Base-by-base conservation (phyloP, 1,284 basidiomycete genomes). In the Ustilago cynodontis region DNA sequence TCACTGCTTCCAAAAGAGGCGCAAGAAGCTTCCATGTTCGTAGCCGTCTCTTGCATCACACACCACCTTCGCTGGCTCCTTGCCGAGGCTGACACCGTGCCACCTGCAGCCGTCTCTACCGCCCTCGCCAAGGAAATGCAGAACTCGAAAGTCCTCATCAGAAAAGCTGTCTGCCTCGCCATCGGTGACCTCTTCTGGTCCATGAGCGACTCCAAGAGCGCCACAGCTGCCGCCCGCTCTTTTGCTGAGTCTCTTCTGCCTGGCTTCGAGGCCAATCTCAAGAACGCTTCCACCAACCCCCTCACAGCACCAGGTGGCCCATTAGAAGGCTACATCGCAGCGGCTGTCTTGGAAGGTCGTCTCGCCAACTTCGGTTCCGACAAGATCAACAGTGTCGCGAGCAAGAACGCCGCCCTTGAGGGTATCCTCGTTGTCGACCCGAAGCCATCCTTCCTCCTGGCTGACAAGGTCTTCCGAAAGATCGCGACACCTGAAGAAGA, bases 361-460 rank as follows among this genome's bases (percentile, higher is more conserved):
- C 63, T 79, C 37, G 47, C 66, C 22, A 11, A 18, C 29, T 69
- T 77, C 51, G 70, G 60, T 14, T 67, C 68, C 18, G 62, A 65
- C 54, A 82, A 82, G 62, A 70, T 77, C 39, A 54, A 67, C n/a
- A 37, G 39, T 20, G 54, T 67, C 9, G 28, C 76, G n/a, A 49
- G 59, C 35, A 72, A 75, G 28, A 74, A 78, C 24, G 76, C 71
- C 18, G 67, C 65, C 8, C 56, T 80, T 24, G 65, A 78, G 26
- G 65, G 64, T 22, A 71, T 85, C 18, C 49, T 81, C 14, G 63
- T 69, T 10, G 59, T 68, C 29, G 63, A 64, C 10, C 71, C 78
- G 24, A 86, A 85, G 65, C 79, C 81, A 20, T 84, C 84, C 49
- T 86, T 86, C 72, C 77, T 86, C 13, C 66, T 86, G 11, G 70